Percentiles rank a stretch among this genome's conserved stretches.
phyloP scores from a whole-genome alignment of 192 early-diverging fungal species.

The Linnemannia elongata region DNA sequence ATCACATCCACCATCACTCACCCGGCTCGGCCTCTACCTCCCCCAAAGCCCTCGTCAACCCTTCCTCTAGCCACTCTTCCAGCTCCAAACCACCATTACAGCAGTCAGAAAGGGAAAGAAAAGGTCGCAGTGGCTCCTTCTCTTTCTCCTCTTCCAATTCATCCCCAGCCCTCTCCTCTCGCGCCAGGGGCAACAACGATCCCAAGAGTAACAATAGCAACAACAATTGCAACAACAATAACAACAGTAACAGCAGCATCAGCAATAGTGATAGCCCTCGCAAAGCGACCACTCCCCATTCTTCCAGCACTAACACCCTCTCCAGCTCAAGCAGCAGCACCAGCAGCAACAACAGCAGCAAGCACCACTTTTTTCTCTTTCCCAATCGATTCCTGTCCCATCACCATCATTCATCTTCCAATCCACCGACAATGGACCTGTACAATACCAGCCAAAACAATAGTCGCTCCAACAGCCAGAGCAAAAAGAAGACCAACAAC shows the following conservation, averaged over 20 bases:
- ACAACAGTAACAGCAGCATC: background rate
- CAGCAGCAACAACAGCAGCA: conserved; percentile 3
- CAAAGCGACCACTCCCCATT: conserved; percentile 3
- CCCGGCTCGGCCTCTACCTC: background rate
- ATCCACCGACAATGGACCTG: conserved; percentile 7
- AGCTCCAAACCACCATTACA: conserved; percentile 39
- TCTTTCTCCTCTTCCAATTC: conserved; percentile 50
- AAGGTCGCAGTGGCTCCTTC: conserved; percentile 49
- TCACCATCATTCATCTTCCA: background rate
- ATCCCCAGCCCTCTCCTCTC: conserved; percentile 20
- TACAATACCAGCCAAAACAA: conserved; percentile 17
- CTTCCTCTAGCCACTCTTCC: background rate
- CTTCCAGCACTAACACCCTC: conserved; percentile 13
- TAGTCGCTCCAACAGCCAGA: conserved; percentile 4
- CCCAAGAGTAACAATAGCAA: conserved; percentile 26
- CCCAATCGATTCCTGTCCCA: conserved; percentile 27
- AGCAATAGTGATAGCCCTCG: conserved; percentile 6
- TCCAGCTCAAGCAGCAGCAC: conserved; percentile 12
- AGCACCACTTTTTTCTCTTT: conserved; percentile 34
- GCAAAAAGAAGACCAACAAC: conserved; percentile 9
- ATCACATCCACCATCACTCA: conserved; percentile 8
- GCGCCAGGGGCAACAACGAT: conserved; percentile 43
- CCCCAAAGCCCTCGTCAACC: background rate
- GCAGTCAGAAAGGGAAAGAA: conserved; percentile 33
- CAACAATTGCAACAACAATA: background rate